These are phyloP conservation scores for Micromonas commoda DNA, from an alignment of 139 green algal species.

Conservation along the genomic window DNA sequence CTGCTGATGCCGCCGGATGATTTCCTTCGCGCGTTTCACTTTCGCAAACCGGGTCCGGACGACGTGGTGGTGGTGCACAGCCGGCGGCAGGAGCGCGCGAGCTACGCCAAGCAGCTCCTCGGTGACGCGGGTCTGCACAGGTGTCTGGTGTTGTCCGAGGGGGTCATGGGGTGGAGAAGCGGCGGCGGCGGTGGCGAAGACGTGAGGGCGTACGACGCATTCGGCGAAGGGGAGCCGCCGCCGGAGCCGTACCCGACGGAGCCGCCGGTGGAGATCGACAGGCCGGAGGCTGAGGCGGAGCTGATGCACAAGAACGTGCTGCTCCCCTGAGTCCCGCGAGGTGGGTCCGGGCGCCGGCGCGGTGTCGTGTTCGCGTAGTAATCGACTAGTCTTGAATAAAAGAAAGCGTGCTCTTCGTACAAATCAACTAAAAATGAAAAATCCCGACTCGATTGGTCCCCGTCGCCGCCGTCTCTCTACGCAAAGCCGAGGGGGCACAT, in stretches of 20 bases:
- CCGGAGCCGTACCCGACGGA: background rate
- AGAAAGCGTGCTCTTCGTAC: too few species aligned
- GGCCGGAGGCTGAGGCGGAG: background rate
- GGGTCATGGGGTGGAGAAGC: background rate
- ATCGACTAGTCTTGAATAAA: too few species aligned
- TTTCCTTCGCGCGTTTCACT: conserved; percentile 10
- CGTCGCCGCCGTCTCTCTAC: too few species aligned
- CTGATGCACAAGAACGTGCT: background rate
- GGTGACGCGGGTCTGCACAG: conserved; percentile 1
- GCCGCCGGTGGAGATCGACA: background rate
- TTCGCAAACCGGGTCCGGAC: conserved; percentile 6
- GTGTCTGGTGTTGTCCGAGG: background rate
- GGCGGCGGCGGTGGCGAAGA: background rate
- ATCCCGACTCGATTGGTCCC: too few species aligned
- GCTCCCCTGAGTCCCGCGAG: background rate
- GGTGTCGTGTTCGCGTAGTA: too few species aligned
- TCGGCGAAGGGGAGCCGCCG: conserved; percentile 2
- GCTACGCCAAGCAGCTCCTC: conserved; percentile 4
- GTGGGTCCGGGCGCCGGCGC: too few species aligned
- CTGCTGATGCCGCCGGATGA: background rate
- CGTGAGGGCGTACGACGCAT: background rate
- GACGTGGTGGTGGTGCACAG: background rate
- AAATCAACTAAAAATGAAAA: too few species aligned
- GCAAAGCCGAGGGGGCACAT: background rate
- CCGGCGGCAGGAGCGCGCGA: background rate